A percentile compares a stretch with the other conserved stretches of the same genome.
Evolutionary conservation across 208 protist genomes (phyloP).

Genomic region (Acanthamoeba healyi): DNA sequence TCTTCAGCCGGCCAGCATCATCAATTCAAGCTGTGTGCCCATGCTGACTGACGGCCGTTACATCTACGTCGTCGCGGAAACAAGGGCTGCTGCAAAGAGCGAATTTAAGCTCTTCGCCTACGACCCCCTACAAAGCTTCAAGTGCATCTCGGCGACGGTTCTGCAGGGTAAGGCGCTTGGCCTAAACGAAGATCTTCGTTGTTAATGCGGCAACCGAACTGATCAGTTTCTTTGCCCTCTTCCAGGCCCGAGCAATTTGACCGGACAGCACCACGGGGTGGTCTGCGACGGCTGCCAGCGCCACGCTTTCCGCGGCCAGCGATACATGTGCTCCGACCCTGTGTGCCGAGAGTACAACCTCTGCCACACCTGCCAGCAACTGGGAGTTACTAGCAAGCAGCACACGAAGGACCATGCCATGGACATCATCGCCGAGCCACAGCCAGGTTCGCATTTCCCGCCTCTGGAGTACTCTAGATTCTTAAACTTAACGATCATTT

Average conservation of each 20-base stretch:
- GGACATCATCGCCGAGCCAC: slow-evolving; percentile 29
- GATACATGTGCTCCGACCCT: slow-evolving; percentile 6
- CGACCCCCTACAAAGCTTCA: slow-evolving; percentile 46
- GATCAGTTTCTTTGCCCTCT: background rate
- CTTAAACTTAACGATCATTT: too few species aligned
- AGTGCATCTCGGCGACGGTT: slow-evolving; percentile 24
- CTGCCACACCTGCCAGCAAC: slow-evolving; percentile 60
- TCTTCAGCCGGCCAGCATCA: background rate
- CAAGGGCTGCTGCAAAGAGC: background rate
- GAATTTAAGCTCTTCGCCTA: slow-evolving; percentile 58
- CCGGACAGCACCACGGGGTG: slow-evolving; percentile 36
- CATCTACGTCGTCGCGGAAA: slow-evolving; percentile 44
- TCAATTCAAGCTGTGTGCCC: slow-evolving; percentile 14
- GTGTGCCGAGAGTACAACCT: slow-evolving; percentile 44
- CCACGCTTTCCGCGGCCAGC: slow-evolving; percentile 39
- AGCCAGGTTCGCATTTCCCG: background rate
- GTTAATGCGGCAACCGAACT: background rate
- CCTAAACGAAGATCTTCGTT: too few species aligned
- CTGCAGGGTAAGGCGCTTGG: slow-evolving; percentile 43
- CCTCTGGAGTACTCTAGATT: too few species aligned
- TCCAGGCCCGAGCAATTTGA: background rate
- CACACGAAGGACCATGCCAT: slow-evolving; percentile 11
- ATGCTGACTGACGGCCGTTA: slow-evolving; percentile 43
- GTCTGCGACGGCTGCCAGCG: slow-evolving; percentile 58
- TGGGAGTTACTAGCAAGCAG: slow-evolving; percentile 27